Evolutionary conservation across 2,329 filamentous ascomycete species (phyloP).

Genomic region (Lanzia echinophila): DNA sequence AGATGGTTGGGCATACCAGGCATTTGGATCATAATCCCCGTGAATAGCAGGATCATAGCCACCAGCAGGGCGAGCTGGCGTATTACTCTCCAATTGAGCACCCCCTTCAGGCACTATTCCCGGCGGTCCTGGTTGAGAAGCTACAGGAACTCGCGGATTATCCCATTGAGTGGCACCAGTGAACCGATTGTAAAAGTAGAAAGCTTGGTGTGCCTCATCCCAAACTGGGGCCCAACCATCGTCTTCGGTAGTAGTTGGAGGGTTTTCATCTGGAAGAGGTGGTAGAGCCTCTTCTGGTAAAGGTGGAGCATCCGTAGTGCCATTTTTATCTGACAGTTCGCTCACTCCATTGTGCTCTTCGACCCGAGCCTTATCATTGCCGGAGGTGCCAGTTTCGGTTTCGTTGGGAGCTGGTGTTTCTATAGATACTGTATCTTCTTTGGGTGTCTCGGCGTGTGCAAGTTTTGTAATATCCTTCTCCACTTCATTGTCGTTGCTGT

Average conservation of each 20-base stretch:
- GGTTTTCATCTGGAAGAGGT: slow-evolving; percentile 34
- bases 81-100: slow-evolving; percentile 16
- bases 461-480: background rate
- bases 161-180: slow-evolving; percentile 75
- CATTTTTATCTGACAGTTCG: slow-evolving; percentile 5
- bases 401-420: background rate
- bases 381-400: slow-evolving; percentile 10
- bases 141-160: slow-evolving; percentile 66
- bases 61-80: slow-evolving; percentile 43
- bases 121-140: slow-evolving; percentile 18
- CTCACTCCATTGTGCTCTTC: slow-evolving; percentile 14
- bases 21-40: slow-evolving; percentile 90
- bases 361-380: slow-evolving; percentile 10
- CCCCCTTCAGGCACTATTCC: slow-evolving; percentile 24
- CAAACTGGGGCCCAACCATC: slow-evolving; percentile 78
- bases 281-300: slow-evolving; percentile 32
- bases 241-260: slow-evolving; percentile 44
- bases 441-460: background rate
- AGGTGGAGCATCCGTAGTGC: slow-evolving; percentile 11
- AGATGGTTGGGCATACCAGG: slow-evolving; percentile 74
- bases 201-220: slow-evolving; percentile 61
- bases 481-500: slow-evolving; percentile 1
- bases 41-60: slow-evolving; percentile 97
- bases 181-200: slow-evolving; percentile 80
- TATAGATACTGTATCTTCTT: background rate